These are phyloP conservation scores for Pezicula rhizophila DNA, from an alignment of 2,329 filamentous ascomycete species.

Conservation along the genomic window DNA sequence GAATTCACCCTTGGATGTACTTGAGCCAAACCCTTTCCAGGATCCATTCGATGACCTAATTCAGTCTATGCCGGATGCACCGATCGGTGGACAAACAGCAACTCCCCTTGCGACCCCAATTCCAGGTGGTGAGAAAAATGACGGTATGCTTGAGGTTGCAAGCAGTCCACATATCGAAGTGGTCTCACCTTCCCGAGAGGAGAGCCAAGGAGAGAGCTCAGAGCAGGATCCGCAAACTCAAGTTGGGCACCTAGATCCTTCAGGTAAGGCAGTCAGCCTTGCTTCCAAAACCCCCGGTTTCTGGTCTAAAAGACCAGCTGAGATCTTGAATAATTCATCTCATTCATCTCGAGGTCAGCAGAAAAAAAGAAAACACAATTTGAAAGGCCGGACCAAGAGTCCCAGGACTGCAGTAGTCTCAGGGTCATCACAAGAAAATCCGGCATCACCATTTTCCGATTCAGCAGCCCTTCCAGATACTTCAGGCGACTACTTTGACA, in stretches of 20 bases:
- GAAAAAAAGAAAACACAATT: not conserved
- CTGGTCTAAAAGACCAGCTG: not conserved
- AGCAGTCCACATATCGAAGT: not conserved
- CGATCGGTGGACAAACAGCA: conserved; percentile 15
- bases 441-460: too few relatives aligned
- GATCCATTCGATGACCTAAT: conserved; percentile 12
- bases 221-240: too few relatives aligned
- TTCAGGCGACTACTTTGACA: too few relatives aligned
- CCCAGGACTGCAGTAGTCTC: not conserved
- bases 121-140: not conserved
- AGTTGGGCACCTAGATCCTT: not conserved
- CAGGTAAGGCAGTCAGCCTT: not conserved
- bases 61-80: conserved; percentile 14
- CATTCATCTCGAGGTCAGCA: not conserved
- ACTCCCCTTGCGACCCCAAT: conserved; percentile 5
- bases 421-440: too few relatives aligned
- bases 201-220: too few relatives aligned
- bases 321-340: not conserved
- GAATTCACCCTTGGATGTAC: conserved; percentile 4
- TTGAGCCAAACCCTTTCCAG: conserved; percentile 11
- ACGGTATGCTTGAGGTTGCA: too few relatives aligned
- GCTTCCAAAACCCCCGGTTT: not conserved
- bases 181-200: not conserved
- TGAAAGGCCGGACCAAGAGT: not conserved
- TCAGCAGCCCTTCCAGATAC: too few relatives aligned